These are phyloP conservation scores for Cercophora newfieldiana DNA, from an alignment of 495 filamentous ascomycete species.

Conservation along the genomic window DNA sequence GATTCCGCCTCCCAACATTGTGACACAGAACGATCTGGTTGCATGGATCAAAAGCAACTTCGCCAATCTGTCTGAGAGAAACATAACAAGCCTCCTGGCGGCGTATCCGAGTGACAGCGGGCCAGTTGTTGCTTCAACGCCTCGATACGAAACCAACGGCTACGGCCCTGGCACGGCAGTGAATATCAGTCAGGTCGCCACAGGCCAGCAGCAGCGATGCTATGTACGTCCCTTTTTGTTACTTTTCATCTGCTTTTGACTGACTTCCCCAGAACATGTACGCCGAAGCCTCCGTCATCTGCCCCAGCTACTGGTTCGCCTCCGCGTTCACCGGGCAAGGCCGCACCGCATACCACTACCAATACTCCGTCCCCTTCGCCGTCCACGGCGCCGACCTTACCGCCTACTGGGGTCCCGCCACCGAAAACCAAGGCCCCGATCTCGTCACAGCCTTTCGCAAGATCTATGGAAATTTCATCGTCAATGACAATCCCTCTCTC, in stretches of 20 bases:
- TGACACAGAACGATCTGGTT: constrained; percentile 43
- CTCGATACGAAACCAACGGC: constrained; percentile 47
- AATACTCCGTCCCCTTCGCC: constrained; percentile 54
- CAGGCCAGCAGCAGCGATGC: constrained; percentile 54
- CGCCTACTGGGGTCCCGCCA: constrained; percentile 17
- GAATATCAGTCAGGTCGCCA: constrained; percentile 49
- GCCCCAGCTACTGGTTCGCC: constrained; percentile 57
- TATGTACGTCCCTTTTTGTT: constrained; percentile 23
- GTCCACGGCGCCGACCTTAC: constrained; percentile 50
- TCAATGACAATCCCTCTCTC: constrained; percentile 45
- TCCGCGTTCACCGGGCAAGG: constrained; percentile 45
- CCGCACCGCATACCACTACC: constrained; percentile 49
- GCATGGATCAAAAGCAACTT: constrained; percentile 45
- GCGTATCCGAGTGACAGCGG: constrained; percentile 40
- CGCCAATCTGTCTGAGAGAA: constrained; percentile 43
- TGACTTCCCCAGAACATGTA: constrained; percentile 44
- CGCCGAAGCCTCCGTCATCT: constrained; percentile 56
- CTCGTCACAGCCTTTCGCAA: constrained; percentile 23
- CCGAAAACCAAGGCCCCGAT: constrained; percentile 24
- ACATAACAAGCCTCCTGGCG: constrained; percentile 40
- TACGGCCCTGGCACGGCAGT: constrained; percentile 41
- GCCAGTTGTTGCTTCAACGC: constrained; percentile 13
- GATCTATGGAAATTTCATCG: constrained; percentile 53
- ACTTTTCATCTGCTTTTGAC: not conserved
- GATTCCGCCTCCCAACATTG: constrained; percentile 49